Evolutionary conservation across 2,329 filamentous ascomycete genomes (phyloP).

Genomic region (Arthrobotrys entomopaga): DNA sequence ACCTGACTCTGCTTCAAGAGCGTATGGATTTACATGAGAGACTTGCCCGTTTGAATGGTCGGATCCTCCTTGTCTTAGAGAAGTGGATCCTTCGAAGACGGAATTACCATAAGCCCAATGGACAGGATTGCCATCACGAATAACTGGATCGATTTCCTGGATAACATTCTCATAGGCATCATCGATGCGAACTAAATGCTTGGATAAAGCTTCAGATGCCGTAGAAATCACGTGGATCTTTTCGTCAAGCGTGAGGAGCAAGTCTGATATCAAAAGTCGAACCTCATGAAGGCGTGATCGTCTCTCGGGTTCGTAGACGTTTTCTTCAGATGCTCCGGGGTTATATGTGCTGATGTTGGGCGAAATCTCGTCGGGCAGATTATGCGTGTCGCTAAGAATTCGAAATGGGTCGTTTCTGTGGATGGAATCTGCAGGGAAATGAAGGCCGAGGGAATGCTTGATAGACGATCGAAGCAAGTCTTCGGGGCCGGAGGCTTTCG

Average conservation of each 20-base stretch:
- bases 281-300: conserved; percentile 57
- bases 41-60: conserved; percentile 13
- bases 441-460: conserved; percentile 66
- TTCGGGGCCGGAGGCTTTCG: conserved; percentile 90
- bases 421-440: conserved; percentile 35
- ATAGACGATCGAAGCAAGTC: conserved; percentile 82
- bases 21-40: conserved; percentile 6
- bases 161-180: conserved; percentile 88
- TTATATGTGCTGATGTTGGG: not conserved
- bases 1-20: conserved; percentile 21
- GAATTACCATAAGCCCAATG: conserved; percentile 87
- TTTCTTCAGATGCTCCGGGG: not conserved
- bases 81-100: conserved; percentile 12
- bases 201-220: conserved; percentile 86
- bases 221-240: conserved; percentile 97
- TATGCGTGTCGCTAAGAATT: not conserved
- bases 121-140: conserved; percentile 86
- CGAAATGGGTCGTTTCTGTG: conserved; percentile 12
- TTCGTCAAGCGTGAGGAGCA: conserved; percentile 91
- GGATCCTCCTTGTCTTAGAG: conserved; percentile 11
- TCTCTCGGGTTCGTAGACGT: conserved; percentile 47
- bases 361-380: not conserved
- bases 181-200: conserved; percentile 84
- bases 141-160: conserved; percentile 90
- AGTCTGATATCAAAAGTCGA: conserved; percentile 57